Base-by-base conservation (phyloP, 2,329 filamentous ascomycete species). In the Talaromyces sp. region DNA sequence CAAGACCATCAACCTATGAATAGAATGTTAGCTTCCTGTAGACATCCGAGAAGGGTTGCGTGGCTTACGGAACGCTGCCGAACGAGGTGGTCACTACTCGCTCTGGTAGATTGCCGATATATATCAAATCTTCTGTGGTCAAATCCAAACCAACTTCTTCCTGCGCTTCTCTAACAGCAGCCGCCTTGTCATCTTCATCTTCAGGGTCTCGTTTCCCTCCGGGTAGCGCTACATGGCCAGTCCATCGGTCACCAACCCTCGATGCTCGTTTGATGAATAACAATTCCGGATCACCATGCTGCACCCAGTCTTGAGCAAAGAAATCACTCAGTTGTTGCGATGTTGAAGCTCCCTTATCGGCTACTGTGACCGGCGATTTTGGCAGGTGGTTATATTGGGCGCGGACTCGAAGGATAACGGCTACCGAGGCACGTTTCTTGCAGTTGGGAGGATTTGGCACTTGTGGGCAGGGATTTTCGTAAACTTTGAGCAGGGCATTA, bases 241-340 rank as follows among this genome's bases (percentile, higher is more conserved):
- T 89, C 89, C 89, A 91, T 65, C 87, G 81, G 73, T 91, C 89
- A 8, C 88, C 87, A 63, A 83, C 80, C 43, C 89, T 80, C 3
- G 87, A 83, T 2, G 89, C 86, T 54, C 89, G 81, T 73, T 90
- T 91, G 74, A 91, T 91, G 74, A 90, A 90, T 3, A 90, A 80
- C n/a, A 88, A 79, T 73, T 91, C 89, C 0, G 88, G 85, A 67
- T 88, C 85, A 27, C 88, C 88, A 73, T 88, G 77, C 68, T 85
- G 82, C 7, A 89, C 87, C 89, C 89, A 91, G 16, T 82, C 74
- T 69, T 88, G 86, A 1, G 80, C 76, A 72, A 90, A 90, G 78
- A 90, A 90, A 9, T 80, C 75, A 37, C 85, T 76, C 41, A 88
- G 67, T 45, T 82, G 79, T 45, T 82, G 75, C 63, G 79, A 69